These are phyloP conservation scores for Taiwanofungus camphoratus DNA, from an alignment of 1,284 basidiomycete genomes.

Conservation along the genomic window DNA sequence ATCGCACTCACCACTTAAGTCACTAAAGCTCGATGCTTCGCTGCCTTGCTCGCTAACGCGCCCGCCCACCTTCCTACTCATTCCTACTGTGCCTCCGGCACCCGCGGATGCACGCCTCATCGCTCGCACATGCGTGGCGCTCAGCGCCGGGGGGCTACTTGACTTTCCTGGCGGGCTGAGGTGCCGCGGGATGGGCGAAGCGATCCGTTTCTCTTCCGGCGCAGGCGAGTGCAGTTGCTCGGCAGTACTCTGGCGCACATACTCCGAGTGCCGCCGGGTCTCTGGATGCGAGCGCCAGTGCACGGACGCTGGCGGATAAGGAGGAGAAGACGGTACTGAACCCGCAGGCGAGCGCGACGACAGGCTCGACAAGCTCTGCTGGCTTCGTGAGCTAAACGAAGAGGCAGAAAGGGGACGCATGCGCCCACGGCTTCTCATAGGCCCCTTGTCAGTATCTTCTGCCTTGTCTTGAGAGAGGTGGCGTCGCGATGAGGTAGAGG, in stretches of 20 bases:
- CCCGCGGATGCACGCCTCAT: slow-evolving; percentile 26
- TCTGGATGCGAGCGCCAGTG: slow-evolving; percentile 4
- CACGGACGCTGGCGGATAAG: slow-evolving; percentile 41
- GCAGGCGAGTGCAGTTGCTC: slow-evolving; percentile 11
- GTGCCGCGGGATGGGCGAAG: slow-evolving; percentile 44
- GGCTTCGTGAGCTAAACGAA: slow-evolving; percentile 13
- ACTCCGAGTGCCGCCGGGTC: slow-evolving; percentile 1
- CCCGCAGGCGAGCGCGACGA: slow-evolving; percentile 63
- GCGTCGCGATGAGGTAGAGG: slow-evolving; percentile 41
- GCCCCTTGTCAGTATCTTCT: slow-evolving; percentile 8
- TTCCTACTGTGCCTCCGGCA: slow-evolving; percentile 8
- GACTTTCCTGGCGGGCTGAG: slow-evolving; percentile 47
- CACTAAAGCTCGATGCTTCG: slow-evolving; percentile 75
- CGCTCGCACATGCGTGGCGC: slow-evolving; percentile 30
- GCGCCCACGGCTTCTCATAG: slow-evolving; percentile 40
- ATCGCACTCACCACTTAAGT: slow-evolving; percentile 61
- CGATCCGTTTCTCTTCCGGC: slow-evolving; percentile 12
- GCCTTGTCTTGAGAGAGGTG: slow-evolving; percentile 34
- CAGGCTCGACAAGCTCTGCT: slow-evolving; percentile 61
- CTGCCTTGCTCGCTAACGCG: slow-evolving; percentile 47
- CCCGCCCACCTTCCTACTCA: slow-evolving; percentile 25
- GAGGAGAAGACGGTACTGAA: slow-evolving; percentile 78
- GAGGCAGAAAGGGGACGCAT: slow-evolving; percentile 27
- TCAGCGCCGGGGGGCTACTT: slow-evolving; percentile 50
- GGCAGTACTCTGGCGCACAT: no score